Conservation (phyloP, 2,329 filamentous ascomycete genomes). For the Didymella glomerata region DNA sequence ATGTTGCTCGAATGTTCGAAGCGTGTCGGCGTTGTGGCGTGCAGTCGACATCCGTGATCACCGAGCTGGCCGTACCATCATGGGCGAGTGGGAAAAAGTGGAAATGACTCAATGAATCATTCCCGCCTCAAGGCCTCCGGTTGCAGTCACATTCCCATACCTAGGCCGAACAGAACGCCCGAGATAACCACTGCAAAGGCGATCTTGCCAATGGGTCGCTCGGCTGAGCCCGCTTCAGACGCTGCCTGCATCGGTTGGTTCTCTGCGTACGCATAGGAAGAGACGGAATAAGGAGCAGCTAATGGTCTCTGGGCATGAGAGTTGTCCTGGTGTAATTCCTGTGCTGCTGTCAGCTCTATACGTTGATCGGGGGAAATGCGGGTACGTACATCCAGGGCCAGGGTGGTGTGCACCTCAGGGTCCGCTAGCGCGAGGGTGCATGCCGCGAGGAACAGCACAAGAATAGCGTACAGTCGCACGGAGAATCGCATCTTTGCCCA, state of each 20-base stretch:
- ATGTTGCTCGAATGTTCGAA: no score
- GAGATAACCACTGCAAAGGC: slow-evolving; percentile 8
- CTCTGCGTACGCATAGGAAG: not conserved
- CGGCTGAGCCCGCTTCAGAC: slow-evolving; percentile 17
- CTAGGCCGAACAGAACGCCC: slow-evolving; percentile 19
- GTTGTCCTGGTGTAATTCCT: slow-evolving; percentile 2
- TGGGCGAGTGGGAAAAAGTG: no score
- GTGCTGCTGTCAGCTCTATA: not conserved
- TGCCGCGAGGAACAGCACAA: slow-evolving; percentile 5
- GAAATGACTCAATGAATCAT: no score
- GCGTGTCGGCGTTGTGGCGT: no score
- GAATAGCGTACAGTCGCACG: not conserved
- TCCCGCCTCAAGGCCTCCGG: no score
- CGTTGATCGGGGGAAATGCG: not conserved
- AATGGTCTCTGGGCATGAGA: slow-evolving; percentile 1
- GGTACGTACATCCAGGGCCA: slow-evolving; percentile 1
- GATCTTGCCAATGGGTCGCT: slow-evolving; percentile 19
- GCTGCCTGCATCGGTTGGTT: slow-evolving; percentile 16
- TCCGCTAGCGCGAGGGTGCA: slow-evolving; percentile 9
- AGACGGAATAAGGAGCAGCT: not conserved
- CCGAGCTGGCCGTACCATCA: no score
- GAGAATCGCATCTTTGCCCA: slow-evolving; percentile 6
- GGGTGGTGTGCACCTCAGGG: slow-evolving; percentile 6
- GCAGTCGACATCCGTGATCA: no score
- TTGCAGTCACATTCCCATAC: slow-evolving; percentile 24